Percentiles rank a stretch among this genome's conserved stretches.
phyloP scores from a whole-genome alignment of 345 rosid genomes.

The Sisymbrium altissimum region DNA sequence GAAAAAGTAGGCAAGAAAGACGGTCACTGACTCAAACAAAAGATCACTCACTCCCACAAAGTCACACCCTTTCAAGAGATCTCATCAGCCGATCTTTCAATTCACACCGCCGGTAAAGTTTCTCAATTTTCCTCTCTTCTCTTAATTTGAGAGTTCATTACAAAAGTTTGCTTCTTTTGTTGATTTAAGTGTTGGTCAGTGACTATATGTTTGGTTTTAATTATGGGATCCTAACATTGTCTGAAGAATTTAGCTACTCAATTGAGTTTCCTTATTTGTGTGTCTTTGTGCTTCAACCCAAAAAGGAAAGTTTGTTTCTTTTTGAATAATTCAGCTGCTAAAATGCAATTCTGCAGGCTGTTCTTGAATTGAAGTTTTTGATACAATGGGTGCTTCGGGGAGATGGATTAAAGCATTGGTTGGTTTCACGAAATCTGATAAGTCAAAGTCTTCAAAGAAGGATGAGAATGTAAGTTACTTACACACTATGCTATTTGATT shows the following conservation, averaged over 20 bases:
- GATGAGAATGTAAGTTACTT: conserved; percentile 68
- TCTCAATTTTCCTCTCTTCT: neutral
- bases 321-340: conserved; percentile 7
- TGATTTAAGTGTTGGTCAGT: neutral
- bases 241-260: neutral
- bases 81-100: conserved; percentile 18
- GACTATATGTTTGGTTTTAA: neutral
- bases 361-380: neutral
- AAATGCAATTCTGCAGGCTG: conserved; percentile 25
- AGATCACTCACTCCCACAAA: conserved; percentile 1
- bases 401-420: conserved; percentile 94
- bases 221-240: conserved; percentile 10
- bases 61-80: neutral
- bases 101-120: conserved; percentile 1
- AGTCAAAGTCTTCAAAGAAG: conserved; percentile 62
- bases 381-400: conserved; percentile 84
- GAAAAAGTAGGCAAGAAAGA: conserved; percentile 20
- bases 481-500: neutral
- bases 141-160: neutral
- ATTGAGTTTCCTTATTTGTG: conserved; percentile 18
- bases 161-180: neutral
- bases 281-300: neutral
- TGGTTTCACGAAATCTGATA: conserved; percentile 75
- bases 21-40: conserved; percentile 1
- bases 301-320: neutral